These are phyloP conservation scores for Pinus albicaulis DNA, from an alignment of 75 land plant genomes.

Conservation along the genomic window DNA sequence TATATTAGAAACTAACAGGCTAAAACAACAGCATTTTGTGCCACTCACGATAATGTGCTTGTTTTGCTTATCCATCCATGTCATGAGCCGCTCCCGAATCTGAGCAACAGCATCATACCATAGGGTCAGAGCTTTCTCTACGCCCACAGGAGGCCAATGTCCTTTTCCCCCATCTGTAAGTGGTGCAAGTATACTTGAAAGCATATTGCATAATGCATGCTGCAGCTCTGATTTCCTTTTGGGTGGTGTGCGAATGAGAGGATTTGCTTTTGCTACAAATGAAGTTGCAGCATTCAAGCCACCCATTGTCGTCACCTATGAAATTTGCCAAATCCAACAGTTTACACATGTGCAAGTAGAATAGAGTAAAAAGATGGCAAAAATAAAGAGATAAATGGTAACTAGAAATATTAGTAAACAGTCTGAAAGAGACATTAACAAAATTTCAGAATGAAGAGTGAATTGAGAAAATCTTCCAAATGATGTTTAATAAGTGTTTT, in stretches of 20 bases:
- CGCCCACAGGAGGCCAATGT: conserved; percentile 95
- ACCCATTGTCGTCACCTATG: conserved; percentile 88
- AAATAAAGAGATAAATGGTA: background rate
- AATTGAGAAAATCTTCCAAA: background rate
- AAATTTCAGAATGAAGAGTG: background rate
- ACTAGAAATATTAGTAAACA: background rate
- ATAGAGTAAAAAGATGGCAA: background rate
- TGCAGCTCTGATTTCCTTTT: conserved; percentile 95
- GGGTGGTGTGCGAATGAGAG: conserved; percentile 79
- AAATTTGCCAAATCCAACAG: background rate
- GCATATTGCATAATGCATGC: conserved; percentile 98
- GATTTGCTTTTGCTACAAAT: conserved; percentile 98
- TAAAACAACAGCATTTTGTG: background rate
- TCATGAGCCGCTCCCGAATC: conserved; percentile 79
- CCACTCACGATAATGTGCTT: conserved; percentile 88
- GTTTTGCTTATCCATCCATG: conserved; percentile 99
- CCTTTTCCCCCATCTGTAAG: conserved; percentile 89
- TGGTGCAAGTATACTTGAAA: conserved; percentile 94
- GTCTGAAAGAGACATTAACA: background rate
- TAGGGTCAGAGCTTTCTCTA: conserved; percentile 80
- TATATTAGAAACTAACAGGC: background rate
- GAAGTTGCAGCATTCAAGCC: conserved; percentile 97
- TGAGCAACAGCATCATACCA: conserved; percentile 98
- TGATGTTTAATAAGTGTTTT: too few species aligned
- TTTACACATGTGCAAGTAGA: background rate